Conservation (phyloP, 805 yeast species). For the Candida succiphila region DNA sequence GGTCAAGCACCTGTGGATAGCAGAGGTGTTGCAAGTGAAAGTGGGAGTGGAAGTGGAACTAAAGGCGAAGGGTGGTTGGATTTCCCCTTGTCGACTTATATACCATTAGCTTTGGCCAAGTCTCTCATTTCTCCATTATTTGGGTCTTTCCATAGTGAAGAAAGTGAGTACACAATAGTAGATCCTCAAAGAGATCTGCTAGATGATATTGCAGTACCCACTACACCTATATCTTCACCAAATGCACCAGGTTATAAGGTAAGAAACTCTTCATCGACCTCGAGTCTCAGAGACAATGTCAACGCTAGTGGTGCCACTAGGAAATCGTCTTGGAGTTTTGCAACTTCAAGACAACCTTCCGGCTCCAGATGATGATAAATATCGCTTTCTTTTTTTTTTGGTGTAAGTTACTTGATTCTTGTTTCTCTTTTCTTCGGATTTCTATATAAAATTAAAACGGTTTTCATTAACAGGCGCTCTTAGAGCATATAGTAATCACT, state of each 20-base stretch:
- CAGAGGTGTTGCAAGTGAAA: too few species aligned
- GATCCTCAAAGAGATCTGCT: conserved; percentile 26
- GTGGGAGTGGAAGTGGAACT: too few species aligned
- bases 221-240: too few species aligned
- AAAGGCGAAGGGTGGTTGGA: too few species aligned
- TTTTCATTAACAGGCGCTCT: too few species aligned
- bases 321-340: conserved; percentile 15
- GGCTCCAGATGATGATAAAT: not conserved
- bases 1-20: too few species aligned
- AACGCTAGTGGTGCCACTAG: conserved; percentile 3
- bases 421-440: not conserved
- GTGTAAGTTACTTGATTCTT: not conserved
- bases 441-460: too few species aligned
- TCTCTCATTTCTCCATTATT: conserved; percentile 1
- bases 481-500: too few species aligned
- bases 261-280: not conserved
- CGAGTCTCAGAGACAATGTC: not conserved
- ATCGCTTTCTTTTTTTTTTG: not conserved
- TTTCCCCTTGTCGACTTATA: too few species aligned
- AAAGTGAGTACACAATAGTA: conserved; percentile 32
- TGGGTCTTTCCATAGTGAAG: not conserved
- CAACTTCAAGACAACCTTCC: conserved; percentile 6
- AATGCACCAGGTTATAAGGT: too few species aligned
- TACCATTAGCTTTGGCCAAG: not conserved
- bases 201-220: not conserved